Evolutionary conservation across 108 stramenopile genomes (phyloP).

Genomic region (Skeletonema tropicum): DNA sequence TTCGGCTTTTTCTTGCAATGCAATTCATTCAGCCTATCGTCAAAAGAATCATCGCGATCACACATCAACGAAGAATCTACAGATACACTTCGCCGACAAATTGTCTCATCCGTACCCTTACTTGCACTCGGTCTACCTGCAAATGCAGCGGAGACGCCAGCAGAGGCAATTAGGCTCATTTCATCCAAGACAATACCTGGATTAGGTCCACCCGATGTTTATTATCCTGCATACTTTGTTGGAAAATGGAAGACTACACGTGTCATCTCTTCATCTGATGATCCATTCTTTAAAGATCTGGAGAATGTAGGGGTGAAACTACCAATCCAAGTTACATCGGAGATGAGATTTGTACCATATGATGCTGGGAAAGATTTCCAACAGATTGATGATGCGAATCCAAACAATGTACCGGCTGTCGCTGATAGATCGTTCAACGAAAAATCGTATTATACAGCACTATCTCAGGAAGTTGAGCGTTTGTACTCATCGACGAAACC

Average conservation of each 20-base stretch:
- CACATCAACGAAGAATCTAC: neutral
- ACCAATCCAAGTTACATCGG: slow-evolving; percentile 48
- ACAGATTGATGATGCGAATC: slow-evolving; percentile 4
- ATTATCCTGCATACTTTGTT: slow-evolving; percentile 62
- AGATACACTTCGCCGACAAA: neutral
- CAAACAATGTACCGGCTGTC: slow-evolving; percentile 49
- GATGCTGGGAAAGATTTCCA: slow-evolving; percentile 41
- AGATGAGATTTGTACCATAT: slow-evolving; percentile 68
- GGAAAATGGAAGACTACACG: slow-evolving; percentile 72
- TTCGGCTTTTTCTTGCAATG: too few relatives aligned
- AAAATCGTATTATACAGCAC: slow-evolving; percentile 51
- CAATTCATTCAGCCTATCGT: neutral
- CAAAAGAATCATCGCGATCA: neutral
- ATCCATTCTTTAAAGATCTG: slow-evolving; percentile 21
- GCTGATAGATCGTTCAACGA: slow-evolving; percentile 84
- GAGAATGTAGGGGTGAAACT: slow-evolving; percentile 13
- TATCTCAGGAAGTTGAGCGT: slow-evolving; percentile 1
- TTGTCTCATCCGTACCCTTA: neutral
- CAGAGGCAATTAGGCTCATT: slow-evolving; percentile 66
- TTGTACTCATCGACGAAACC: slow-evolving; percentile 15
- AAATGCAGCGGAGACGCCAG: slow-evolving; percentile 49
- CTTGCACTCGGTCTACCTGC: slow-evolving; percentile 2
- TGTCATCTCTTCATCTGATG: slow-evolving; percentile 49
- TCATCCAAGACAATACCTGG: slow-evolving; percentile 74
- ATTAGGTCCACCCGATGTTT: slow-evolving; percentile 76